A percentile compares a stretch with the other conserved stretches of the same genome.
phyloP scores from a whole-genome alignment of 331 rosid genomes.

The Stylosanthes scabra region DNA sequence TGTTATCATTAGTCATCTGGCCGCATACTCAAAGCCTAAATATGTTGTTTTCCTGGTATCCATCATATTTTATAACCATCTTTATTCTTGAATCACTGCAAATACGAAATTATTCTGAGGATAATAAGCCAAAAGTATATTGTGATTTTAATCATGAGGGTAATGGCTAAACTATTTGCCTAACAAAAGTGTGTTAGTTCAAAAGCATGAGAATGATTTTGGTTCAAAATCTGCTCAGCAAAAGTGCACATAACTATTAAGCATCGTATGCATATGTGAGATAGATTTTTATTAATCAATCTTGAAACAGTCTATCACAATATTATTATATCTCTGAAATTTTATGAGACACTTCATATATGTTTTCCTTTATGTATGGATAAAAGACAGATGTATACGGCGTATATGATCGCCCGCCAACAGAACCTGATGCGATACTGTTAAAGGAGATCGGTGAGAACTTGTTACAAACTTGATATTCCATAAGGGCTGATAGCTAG shows the following conservation, averaged over 20 bases:
- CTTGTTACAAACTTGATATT: conserved; percentile 19
- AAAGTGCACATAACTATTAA: conserved; percentile 1
- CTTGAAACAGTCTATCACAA: conserved; percentile 10
- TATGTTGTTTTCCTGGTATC: conserved; percentile 70
- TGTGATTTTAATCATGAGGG: not conserved
- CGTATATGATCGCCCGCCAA: conserved; percentile 90
- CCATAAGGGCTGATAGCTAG: conserved; percentile 23
- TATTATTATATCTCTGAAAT: conserved; percentile 16
- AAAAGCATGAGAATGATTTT: not conserved
- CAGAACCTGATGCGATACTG: conserved; percentile 73
- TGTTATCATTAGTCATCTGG: conserved; percentile 89
- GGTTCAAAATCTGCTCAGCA: not conserved
- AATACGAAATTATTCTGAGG: conserved; percentile 16
- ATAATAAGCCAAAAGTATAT: conserved; percentile 21
- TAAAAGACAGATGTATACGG: conserved; percentile 90
- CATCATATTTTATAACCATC: conserved; percentile 23
- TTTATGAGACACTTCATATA: conserved; percentile 30
- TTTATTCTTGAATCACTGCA: conserved; percentile 6
- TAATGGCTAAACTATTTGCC: no score
- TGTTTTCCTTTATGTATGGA: conserved; percentile 50
- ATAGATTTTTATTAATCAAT: conserved; percentile 4
- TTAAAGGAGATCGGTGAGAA: conserved; percentile 80
- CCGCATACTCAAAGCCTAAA: conserved; percentile 74
- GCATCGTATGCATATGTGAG: conserved; percentile 4
- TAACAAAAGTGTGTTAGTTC: not conserved